These are phyloP conservation scores for Annulohypoxylon moriforme DNA, from an alignment of 495 filamentous ascomycete genomes.

Conservation along the genomic window DNA sequence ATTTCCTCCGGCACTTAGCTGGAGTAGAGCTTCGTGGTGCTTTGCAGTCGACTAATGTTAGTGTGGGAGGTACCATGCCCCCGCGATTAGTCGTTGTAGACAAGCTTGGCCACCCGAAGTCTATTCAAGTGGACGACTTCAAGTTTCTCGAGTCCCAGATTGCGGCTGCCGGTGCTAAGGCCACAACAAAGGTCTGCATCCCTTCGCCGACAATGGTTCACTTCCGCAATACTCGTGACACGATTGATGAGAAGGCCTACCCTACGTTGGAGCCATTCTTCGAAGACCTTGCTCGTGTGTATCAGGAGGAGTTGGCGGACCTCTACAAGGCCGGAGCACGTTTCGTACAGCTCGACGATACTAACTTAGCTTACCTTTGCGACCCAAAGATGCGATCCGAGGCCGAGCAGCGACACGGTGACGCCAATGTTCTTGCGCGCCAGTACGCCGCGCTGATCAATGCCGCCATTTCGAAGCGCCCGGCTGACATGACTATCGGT, in stretches of 20 bases:
- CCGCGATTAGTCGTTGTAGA: slow-evolving; percentile 58
- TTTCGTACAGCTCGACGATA: slow-evolving; percentile 75
- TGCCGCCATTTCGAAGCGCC: slow-evolving; percentile 64
- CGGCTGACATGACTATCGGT: slow-evolving; percentile 71
- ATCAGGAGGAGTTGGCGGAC: slow-evolving; percentile 68
- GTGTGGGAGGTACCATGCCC: slow-evolving; percentile 56
- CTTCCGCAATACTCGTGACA: slow-evolving; percentile 70
- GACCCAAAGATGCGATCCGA: slow-evolving; percentile 71
- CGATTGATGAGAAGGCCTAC: slow-evolving; percentile 66
- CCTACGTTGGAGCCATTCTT: slow-evolving; percentile 70
- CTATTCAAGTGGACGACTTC: slow-evolving; percentile 70
- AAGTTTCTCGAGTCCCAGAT: slow-evolving; percentile 64
- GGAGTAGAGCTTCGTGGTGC: slow-evolving; percentile 58
- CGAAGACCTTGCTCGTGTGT: slow-evolving; percentile 68
- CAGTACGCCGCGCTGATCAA: slow-evolving; percentile 74
- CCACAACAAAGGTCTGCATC: slow-evolving; percentile 72
- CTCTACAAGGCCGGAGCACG: slow-evolving; percentile 71
- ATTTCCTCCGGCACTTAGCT: slow-evolving; percentile 58
- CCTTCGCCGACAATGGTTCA: slow-evolving; percentile 75
- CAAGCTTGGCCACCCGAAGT: slow-evolving; percentile 57
- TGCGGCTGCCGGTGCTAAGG: slow-evolving; percentile 57
- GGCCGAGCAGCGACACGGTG: slow-evolving; percentile 68
- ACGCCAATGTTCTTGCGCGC: slow-evolving; percentile 66
- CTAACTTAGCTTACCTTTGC: slow-evolving; percentile 74
- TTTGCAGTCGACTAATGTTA: slow-evolving; percentile 57